A percentile compares a stretch with the other conserved stretches of the same genome.
phyloP scores from a whole-genome alignment of 768 basidiomycete species.

The Pilatotrama ljubarskyi region DNA sequence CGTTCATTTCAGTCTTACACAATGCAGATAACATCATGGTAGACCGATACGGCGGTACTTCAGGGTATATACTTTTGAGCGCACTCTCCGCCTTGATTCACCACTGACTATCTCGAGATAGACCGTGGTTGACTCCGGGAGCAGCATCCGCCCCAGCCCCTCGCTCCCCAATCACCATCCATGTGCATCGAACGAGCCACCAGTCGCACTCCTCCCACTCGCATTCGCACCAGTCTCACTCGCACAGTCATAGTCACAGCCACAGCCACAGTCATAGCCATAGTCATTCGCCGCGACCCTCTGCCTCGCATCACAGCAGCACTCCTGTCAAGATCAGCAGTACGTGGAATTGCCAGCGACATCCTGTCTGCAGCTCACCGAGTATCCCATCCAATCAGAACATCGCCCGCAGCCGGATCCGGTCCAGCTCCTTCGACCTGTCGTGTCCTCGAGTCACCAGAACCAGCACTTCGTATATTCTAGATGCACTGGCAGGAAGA shows the following conservation, averaged over 20 bases:
- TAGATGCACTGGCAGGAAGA: slow-evolving; percentile 84
- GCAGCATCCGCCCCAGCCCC: background rate
- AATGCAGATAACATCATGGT: slow-evolving; percentile 2
- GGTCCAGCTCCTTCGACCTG: background rate
- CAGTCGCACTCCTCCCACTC: slow-evolving; percentile 16
- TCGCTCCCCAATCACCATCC: slow-evolving; percentile 7
- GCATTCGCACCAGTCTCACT: slow-evolving; percentile 12
- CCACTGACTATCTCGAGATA: background rate
- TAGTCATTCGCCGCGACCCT: slow-evolving; percentile 7
- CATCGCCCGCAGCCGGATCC: slow-evolving; percentile 1
- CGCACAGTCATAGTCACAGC: slow-evolving; percentile 2
- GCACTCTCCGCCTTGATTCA: no score
- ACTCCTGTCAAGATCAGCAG: background rate
- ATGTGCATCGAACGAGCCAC: slow-evolving; percentile 8
- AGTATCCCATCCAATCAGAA: background rate
- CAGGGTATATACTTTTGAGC: background rate
- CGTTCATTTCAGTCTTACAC: no score
- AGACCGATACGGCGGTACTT: background rate
- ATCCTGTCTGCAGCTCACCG: background rate
- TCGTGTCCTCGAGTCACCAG: background rate
- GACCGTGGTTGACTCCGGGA: slow-evolving; percentile 10
- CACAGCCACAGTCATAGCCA: slow-evolving; percentile 8
- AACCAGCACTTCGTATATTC: slow-evolving; percentile 56
- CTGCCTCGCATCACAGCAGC: slow-evolving; percentile 4
- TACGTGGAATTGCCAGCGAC: background rate